Evolutionary conservation across 345 rosid species (phyloP).

Genomic region (Angophora floribunda): DNA sequence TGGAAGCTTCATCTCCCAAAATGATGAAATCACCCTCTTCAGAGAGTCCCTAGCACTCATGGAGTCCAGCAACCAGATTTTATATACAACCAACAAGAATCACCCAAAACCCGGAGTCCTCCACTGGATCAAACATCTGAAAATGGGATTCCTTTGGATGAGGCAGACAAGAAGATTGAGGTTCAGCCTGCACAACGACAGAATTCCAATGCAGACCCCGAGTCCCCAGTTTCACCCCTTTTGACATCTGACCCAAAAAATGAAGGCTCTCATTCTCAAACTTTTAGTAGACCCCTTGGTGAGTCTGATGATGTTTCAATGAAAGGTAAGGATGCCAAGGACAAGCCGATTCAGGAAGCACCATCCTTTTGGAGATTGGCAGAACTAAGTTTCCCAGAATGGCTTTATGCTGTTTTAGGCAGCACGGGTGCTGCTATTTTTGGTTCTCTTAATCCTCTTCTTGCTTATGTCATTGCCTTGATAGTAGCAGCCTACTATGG

Average conservation of each 20-base stretch:
- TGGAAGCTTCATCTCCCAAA: constrained; percentile 83
- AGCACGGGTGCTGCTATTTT: constrained; percentile 95
- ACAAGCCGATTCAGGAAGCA: constrained; percentile 34
- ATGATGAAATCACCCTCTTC: constrained; percentile 51
- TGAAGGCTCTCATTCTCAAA: constrained; percentile 93
- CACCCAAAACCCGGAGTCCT: constrained; percentile 58
- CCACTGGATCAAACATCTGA: constrained; percentile 65
- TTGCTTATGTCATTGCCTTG: constrained; percentile 85
- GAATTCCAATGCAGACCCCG: constrained; percentile 72
- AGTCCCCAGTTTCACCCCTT: constrained; percentile 92
- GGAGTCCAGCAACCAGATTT: constrained; percentile 32
- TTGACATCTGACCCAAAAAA: constrained; percentile 86
- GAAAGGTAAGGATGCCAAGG: constrained; percentile 38
- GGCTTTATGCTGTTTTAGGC: constrained; percentile 94
- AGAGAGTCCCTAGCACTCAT: constrained; percentile 50
- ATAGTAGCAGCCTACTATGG: constrained; percentile 71
- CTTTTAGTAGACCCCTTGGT: constrained; percentile 83
- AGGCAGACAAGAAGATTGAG: constrained; percentile 36
- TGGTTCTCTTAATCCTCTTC: constrained; percentile 94
- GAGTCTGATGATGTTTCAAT: constrained; percentile 56
- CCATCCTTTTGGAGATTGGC: constrained; percentile 93
- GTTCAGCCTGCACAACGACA: constrained; percentile 52
- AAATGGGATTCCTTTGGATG: constrained; percentile 31
- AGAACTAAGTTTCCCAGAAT: constrained; percentile 90
- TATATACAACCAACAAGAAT: constrained; percentile 23